These are phyloP conservation scores for Casuarina cunninghamiana DNA, from an alignment of 306 rosid species.

Conservation along the genomic window DNA sequence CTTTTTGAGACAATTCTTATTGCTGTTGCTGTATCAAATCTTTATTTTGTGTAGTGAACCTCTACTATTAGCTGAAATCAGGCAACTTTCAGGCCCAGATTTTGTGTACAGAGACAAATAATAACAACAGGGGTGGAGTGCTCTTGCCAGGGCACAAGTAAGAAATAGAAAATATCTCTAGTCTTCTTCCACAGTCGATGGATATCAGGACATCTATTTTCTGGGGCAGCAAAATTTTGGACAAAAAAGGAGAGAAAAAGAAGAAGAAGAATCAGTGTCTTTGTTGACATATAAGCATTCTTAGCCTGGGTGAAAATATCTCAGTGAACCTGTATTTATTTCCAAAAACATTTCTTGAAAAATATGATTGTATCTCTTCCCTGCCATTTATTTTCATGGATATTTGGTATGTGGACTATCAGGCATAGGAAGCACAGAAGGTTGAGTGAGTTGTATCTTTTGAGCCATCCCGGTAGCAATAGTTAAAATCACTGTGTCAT, in stretches of 20 bases:
- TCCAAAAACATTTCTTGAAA: not conserved
- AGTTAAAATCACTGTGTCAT: not conserved
- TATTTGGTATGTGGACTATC: not conserved
- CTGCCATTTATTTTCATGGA: not conserved
- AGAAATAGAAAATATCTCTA: not conserved
- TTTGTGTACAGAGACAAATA: not conserved
- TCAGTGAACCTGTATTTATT: not conserved
- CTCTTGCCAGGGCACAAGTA: not conserved
- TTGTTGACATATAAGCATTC: not conserved
- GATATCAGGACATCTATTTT: not conserved
- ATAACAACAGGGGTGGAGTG: not conserved
- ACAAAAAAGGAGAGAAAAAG: not conserved
- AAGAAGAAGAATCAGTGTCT: not conserved
- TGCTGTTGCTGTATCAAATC: not conserved
- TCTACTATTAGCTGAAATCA: not conserved
- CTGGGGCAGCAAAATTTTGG: not conserved
- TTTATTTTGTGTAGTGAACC: not conserved
- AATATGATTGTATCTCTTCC: not conserved
- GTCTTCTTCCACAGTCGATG: not conserved
- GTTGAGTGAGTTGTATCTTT: not conserved
- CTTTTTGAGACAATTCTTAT: not conserved
- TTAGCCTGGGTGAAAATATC: not conserved
- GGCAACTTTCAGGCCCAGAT: not conserved
- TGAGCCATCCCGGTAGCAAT: not conserved
- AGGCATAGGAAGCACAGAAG: not conserved